Conservation (phyloP, 2,329 filamentous ascomycete genomes). For the Seiridium cupressi region DNA sequence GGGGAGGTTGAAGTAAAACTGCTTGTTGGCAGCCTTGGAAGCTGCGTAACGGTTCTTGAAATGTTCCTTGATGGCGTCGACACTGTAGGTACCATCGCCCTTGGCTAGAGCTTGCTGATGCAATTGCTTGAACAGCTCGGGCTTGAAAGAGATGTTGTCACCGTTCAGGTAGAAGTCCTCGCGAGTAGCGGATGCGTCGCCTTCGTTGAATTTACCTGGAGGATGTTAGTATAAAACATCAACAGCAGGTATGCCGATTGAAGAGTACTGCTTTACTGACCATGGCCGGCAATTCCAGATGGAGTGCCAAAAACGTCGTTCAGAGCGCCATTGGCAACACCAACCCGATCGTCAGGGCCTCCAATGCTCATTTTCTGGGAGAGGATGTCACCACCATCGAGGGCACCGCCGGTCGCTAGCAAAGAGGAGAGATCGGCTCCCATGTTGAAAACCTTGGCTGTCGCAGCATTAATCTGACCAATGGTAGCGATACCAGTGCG, state of each 20-base stretch:
- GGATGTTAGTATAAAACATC: not conserved
- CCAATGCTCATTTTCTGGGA: slow-evolving; percentile 13
- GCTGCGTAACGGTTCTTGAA: slow-evolving; percentile 14
- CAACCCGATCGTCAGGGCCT: slow-evolving; percentile 13
- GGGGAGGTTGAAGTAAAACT: slow-evolving; percentile 16
- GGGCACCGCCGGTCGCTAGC: slow-evolving; percentile 7
- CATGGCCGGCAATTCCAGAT: slow-evolving; percentile 12
- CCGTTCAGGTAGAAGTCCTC: slow-evolving; percentile 15
- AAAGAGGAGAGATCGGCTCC: slow-evolving; percentile 10
- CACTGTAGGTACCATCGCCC: slow-evolving; percentile 13
- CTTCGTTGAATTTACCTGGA: slow-evolving; percentile 12
- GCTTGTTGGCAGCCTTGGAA: slow-evolving; percentile 11
- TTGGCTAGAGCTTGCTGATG: slow-evolving; percentile 14
- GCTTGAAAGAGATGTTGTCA: slow-evolving; percentile 20
- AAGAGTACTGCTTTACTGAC: slow-evolving; percentile 1
- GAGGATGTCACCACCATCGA: slow-evolving; percentile 13
- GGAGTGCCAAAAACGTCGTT: slow-evolving; percentile 13
- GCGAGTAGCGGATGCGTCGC: slow-evolving; percentile 14
- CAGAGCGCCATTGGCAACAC: slow-evolving; percentile 9
- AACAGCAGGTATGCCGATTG: not conserved
- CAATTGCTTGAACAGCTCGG: slow-evolving; percentile 15
- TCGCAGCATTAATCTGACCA: slow-evolving; percentile 12
- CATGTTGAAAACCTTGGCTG: slow-evolving; percentile 13
- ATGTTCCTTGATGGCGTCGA: slow-evolving; percentile 13
- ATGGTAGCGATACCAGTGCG: slow-evolving; percentile 12